Conservation (phyloP, 805 yeast genomes). For the Pichia thaimueangensis region DNA sequence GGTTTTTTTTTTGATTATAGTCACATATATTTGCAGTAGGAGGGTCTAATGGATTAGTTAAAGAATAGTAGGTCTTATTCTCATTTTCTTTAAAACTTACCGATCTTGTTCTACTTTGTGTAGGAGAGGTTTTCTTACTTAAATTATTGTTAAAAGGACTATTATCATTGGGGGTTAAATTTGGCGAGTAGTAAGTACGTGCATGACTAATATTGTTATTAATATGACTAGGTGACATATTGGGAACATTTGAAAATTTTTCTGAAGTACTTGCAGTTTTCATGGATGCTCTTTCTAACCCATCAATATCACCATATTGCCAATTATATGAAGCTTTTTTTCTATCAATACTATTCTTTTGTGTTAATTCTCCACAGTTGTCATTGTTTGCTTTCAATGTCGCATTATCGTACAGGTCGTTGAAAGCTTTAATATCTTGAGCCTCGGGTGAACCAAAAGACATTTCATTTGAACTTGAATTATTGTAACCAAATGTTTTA, state of each 20-base stretch:
- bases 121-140: not conserved
- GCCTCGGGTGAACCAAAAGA: not conserved
- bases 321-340: not conserved
- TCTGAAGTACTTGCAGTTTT: not conserved
- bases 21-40: no score
- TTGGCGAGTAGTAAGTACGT: no score
- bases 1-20: no score
- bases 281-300: not conserved
- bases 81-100: constrained; percentile 7
- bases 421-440: not conserved
- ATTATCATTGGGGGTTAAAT: no score
- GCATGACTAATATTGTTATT: no score
- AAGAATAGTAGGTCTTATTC: not conserved
- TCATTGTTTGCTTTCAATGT: not conserved
- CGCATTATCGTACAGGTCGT: not conserved
- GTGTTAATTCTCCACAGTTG: not conserved
- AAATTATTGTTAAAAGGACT: no score
- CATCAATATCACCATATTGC: constrained; percentile 11
- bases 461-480: constrained; percentile 14
- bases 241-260: not conserved
- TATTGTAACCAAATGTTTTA: constrained; percentile 21
- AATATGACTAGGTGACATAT: no score
- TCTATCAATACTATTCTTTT: not conserved
- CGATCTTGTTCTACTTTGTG: not conserved
- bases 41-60: no score